Conservation (phyloP, 129 eudicot species). For the Pittosporum tobira region DNA sequence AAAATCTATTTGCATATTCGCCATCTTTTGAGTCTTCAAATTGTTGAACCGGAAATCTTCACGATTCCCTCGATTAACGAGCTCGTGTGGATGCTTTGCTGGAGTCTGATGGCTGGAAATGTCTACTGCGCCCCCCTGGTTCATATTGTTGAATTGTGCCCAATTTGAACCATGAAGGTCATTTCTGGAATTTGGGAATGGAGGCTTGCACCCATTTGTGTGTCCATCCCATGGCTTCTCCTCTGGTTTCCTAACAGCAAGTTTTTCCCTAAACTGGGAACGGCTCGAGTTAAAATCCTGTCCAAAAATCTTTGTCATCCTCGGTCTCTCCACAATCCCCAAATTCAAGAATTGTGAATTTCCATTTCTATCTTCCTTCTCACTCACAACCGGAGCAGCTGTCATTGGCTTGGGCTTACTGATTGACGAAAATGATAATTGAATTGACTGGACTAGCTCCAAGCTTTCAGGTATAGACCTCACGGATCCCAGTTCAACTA, state of each 20-base stretch:
- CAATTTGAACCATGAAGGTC: constrained; percentile 32
- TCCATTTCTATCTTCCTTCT: constrained; percentile 19
- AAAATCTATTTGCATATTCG: constrained; percentile 65
- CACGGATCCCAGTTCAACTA: constrained; percentile 73
- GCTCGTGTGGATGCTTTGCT: constrained; percentile 12
- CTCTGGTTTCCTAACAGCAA: constrained; percentile 40
- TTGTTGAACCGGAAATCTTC: constrained; percentile 26
- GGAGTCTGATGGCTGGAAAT: constrained; percentile 29
- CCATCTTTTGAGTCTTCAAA: constrained; percentile 27
- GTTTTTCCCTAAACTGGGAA: constrained; percentile 51
- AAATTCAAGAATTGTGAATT: constrained; percentile 3
- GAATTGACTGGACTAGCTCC: constrained; percentile 39
- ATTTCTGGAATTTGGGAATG: constrained; percentile 28
- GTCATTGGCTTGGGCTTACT: constrained; percentile 20
- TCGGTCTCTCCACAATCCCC: constrained; percentile 16
- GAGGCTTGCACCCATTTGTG: constrained; percentile 29
- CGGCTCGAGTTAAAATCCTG: constrained; percentile 50
- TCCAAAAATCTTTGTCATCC: constrained; percentile 64
- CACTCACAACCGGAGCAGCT: constrained; percentile 7
- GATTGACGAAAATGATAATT: constrained; percentile 35
- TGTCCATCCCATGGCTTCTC: constrained; percentile 23
- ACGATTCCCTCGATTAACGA: constrained; percentile 17
- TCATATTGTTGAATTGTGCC: constrained; percentile 29
- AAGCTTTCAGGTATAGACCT: constrained; percentile 46
- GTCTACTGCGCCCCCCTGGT: constrained; percentile 14